These are phyloP conservation scores for Drechmeria coniospora DNA, from an alignment of 2,329 filamentous ascomycete genomes.

Conservation along the genomic window DNA sequence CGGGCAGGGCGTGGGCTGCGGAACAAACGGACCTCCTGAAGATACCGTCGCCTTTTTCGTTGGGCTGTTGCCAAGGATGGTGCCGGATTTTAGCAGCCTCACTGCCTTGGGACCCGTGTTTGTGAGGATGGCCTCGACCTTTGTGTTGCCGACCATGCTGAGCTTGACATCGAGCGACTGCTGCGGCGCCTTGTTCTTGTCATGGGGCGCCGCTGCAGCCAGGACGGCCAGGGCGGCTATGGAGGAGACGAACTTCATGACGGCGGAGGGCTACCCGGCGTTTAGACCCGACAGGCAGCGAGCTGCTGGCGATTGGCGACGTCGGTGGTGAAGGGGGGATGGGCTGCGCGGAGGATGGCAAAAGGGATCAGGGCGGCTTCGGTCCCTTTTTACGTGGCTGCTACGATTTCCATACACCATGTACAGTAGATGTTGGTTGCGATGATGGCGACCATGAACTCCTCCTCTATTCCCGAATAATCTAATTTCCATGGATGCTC, in stretches of 20 bases:
- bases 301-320: too few relatives aligned
- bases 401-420: too few relatives aligned
- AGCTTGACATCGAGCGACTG: conserved; percentile 27
- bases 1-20: not conserved
- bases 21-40: conserved; percentile 23
- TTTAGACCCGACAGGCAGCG: too few relatives aligned
- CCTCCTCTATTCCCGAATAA: too few relatives aligned
- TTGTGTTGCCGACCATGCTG: conserved; percentile 32
- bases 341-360: too few relatives aligned
- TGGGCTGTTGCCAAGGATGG: conserved; percentile 33
- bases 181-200: conserved; percentile 10
- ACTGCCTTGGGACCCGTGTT: conserved; percentile 33
- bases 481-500: too few relatives aligned
- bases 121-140: conserved; percentile 34
- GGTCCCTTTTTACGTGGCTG: too few relatives aligned
- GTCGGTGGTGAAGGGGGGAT: too few relatives aligned
- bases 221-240: conserved; percentile 19
- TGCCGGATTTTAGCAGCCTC: conserved; percentile 36
- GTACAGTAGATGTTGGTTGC: too few relatives aligned
- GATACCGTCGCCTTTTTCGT: conserved; percentile 37
- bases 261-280: too few relatives aligned
- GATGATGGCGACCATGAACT: too few relatives aligned
- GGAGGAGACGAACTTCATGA: conserved; percentile 23
- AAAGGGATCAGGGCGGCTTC: too few relatives aligned
- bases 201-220: conserved; percentile 19